A percentile compares a stretch with the other conserved stretches of the same genome.
Evolutionary conservation across 768 basidiomycete species (phyloP).

Genomic region (Tylopilus cervinicoccineus): DNA sequence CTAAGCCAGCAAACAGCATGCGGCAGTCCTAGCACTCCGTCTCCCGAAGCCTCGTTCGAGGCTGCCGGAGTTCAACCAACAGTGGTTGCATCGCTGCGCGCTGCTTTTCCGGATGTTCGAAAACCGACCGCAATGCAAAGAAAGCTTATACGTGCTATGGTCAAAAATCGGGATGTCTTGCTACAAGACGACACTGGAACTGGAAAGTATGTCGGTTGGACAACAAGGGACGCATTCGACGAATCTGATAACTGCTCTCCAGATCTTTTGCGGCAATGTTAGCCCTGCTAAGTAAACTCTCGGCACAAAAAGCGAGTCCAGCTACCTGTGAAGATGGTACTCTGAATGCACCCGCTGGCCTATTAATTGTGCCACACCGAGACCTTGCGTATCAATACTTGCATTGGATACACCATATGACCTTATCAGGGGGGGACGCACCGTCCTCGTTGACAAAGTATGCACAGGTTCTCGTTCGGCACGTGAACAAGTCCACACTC

Average conservation of each 20-base stretch:
- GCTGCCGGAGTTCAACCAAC: constrained; percentile 48
- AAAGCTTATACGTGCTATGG: constrained; percentile 57
- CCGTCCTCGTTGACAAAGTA: constrained; percentile 39
- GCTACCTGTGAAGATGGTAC: constrained; percentile 13
- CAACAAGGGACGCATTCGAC: neutral
- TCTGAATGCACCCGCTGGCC: constrained; percentile 41
- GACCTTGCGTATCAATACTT: constrained; percentile 66
- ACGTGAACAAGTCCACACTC: constrained; percentile 30
- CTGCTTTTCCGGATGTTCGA: constrained; percentile 59
- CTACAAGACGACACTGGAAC: constrained; percentile 71
- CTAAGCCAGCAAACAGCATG: constrained; percentile 24
- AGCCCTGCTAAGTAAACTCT: constrained; percentile 58
- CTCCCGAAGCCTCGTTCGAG: constrained; percentile 37
- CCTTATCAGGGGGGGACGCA: constrained; percentile 27
- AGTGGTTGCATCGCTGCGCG: constrained; percentile 46
- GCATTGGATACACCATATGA: constrained; percentile 60
- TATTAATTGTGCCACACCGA: constrained; percentile 69
- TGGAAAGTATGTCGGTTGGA: constrained; percentile 58
- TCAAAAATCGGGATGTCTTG: constrained; percentile 55
- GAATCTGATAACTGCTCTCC: constrained; percentile 1
- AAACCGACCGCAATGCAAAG: constrained; percentile 57
- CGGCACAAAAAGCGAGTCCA: constrained; percentile 24
- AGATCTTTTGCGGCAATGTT: constrained; percentile 74
- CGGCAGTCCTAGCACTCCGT: neutral
- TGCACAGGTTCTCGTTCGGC: constrained; percentile 60